Conservation (phyloP, 75 land plant species). For the Pseudotsuga menziesii region DNA sequence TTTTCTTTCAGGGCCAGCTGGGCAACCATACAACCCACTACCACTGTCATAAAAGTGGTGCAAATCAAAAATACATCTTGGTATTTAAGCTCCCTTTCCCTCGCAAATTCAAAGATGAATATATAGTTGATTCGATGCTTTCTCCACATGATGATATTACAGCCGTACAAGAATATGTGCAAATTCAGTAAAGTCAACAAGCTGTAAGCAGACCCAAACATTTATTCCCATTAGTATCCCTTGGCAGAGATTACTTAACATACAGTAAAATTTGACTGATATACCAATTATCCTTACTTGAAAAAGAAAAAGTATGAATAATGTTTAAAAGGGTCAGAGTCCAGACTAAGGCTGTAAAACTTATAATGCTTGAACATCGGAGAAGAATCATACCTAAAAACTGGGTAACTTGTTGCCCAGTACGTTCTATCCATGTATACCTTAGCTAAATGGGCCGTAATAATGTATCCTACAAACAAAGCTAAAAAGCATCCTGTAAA, state of each 20-base stretch:
- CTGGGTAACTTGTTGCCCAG: constrained; percentile 75
- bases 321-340: background rate
- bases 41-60: constrained; percentile 58
- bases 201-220: constrained; percentile 31
- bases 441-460: constrained; percentile 62
- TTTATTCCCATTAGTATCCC: background rate
- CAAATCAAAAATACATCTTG: constrained; percentile 86
- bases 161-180: constrained; percentile 91
- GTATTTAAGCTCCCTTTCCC: constrained; percentile 75
- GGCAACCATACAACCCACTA: constrained; percentile 71
- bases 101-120: constrained; percentile 88
- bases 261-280: background rate
- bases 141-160: constrained; percentile 88
- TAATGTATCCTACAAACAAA: constrained; percentile 63
- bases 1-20: constrained; percentile 54
- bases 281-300: background rate
- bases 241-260: background rate
- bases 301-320: background rate
- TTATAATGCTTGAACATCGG: background rate
- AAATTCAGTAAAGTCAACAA: constrained; percentile 74
- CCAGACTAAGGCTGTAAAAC: background rate
- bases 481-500: constrained; percentile 89
- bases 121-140: constrained; percentile 76
- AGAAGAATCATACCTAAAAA: constrained; percentile 48
- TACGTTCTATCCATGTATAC: constrained; percentile 46